phyloP scores from a whole-genome alignment of 2,329 filamentous ascomycete genomes.

The Fusarium continuum region DNA sequence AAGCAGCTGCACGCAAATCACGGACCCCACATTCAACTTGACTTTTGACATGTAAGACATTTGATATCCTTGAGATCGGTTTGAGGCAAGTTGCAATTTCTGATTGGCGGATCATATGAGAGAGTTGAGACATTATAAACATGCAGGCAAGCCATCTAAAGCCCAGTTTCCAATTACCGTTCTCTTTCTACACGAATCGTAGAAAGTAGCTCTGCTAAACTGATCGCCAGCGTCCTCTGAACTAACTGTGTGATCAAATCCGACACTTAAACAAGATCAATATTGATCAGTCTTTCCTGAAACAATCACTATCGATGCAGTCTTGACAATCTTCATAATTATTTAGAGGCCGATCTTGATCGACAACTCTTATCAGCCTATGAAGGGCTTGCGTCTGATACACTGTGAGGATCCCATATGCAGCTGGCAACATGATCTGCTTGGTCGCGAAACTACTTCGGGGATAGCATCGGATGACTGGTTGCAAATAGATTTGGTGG shows the following conservation, averaged over 20 bases:
- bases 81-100: not conserved
- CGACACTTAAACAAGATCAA: constrained; percentile 4
- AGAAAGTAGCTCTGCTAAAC: not conserved
- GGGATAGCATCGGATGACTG: constrained; percentile 11
- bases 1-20: not conserved
- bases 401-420: constrained; percentile 28
- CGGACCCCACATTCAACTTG: not conserved
- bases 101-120: not conserved
- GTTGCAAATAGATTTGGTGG: not conserved
- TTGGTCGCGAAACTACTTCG: constrained; percentile 1
- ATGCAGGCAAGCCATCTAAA: not conserved
- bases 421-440: constrained; percentile 3
- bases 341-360: constrained; percentile 11
- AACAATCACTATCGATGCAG: constrained; percentile 8
- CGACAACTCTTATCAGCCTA: constrained; percentile 12
- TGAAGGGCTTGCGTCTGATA: constrained; percentile 5
- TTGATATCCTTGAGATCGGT: not conserved
- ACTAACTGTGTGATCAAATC: not conserved
- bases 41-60: not conserved
- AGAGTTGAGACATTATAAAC: not conserved
- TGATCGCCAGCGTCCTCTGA: not conserved
- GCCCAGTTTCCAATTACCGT: not conserved
- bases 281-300: constrained; percentile 12
- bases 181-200: constrained; percentile 1
- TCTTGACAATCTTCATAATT: constrained; percentile 24